Base-by-base conservation (phyloP, 495 filamentous ascomycete genomes). In the Hypoxylon intermedium region DNA sequence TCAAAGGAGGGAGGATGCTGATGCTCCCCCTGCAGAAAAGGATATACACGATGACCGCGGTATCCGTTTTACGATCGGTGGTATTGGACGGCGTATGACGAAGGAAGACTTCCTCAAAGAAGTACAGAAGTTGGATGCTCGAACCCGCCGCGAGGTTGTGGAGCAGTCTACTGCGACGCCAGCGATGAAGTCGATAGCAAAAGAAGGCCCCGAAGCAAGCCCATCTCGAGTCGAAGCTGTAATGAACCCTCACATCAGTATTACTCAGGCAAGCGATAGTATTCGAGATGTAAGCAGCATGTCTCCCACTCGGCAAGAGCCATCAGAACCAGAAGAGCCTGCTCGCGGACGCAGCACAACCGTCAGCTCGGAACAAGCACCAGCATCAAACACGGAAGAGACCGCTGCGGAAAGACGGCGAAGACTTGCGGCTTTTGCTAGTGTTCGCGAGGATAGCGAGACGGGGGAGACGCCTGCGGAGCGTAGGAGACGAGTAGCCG, bases 81-180 rank as follows among this genome's bases (percentile, higher is more conserved):
- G 86, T 34, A 81, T 85, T 54, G 89, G 90, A 16, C 75, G 73
- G 33, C 87, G 89, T 15, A 85, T 98, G 89, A 94, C 83, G 69
- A 97, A 96, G 72, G 85, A 89, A 5, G 91, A 97, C 67, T 98
- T 99, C 74, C 88, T 98, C 59, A 77, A 85, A 43, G 86, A 94
- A 67, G 87, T 99, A 60, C 85, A 87, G 68, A 79, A 85, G 21
- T 78, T 97, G 53, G 91, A 96, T 69, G 87, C 90, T 24, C 88
- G 85, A 63, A 84, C 85, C 13, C 85, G 93, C 12, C 82, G 80
- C 18, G 85, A 91, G 57, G 74, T 89, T 2, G 82, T 94, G 0
- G 84, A 92, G 47, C 73, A 88, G 37, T 88, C 82, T 42, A 82
- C 86, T 62, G 85, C 83, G 0, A 85, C 87, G 0, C 78, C 81